A percentile compares a stretch with the other conserved stretches of the same genome.
These are phyloP conservation scores for Solanum sitiens DNA, from an alignment of 257 asterid genomes.

Conservation along the genomic window DNA sequence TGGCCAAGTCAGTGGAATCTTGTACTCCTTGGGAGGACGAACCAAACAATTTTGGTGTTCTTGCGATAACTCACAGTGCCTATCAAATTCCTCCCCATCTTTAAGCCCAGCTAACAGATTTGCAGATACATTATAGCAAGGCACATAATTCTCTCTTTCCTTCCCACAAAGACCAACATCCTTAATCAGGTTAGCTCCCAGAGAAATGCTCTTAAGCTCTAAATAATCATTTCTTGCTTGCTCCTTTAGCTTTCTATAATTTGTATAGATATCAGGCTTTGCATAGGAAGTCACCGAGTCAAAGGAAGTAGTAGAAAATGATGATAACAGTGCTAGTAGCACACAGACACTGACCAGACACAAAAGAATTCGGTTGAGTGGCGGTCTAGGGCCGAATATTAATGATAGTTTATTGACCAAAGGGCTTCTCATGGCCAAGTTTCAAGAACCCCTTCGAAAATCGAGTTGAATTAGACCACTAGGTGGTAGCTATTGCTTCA, in stretches of 20 bases:
- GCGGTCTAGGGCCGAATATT: conserved; percentile 63
- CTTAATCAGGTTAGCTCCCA: conserved; percentile 38
- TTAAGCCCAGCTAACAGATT: conserved; percentile 61
- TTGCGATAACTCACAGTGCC: conserved; percentile 69
- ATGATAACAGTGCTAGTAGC: conserved; percentile 50
- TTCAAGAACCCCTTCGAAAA: conserved; percentile 14
- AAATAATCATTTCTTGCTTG: conserved; percentile 61
- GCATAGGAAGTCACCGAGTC: conserved; percentile 42
- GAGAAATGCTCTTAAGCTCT: conserved; percentile 40
- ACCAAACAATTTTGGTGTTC: conserved; percentile 59
- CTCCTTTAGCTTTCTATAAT: conserved; percentile 64
- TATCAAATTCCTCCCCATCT: conserved; percentile 85
- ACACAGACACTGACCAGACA: conserved; percentile 52
- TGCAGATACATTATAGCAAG: conserved; percentile 88
- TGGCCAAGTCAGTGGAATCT: conserved; percentile 93
- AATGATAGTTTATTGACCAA: conserved; percentile 54
- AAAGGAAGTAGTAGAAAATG: conserved; percentile 44
- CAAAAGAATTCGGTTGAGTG: conserved; percentile 63
- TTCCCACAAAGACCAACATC: conserved; percentile 74
- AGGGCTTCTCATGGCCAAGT: conserved; percentile 83
- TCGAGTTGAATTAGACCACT: conserved; percentile 2
- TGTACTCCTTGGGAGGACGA: conserved; percentile 93
- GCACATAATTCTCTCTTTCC: conserved; percentile 81
- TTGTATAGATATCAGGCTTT: conserved; percentile 40
- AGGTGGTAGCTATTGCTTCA: conserved; percentile 24